Evolutionary conservation across 2,329 filamentous ascomycete species (phyloP).

Genomic region (Curvularia sp.): DNA sequence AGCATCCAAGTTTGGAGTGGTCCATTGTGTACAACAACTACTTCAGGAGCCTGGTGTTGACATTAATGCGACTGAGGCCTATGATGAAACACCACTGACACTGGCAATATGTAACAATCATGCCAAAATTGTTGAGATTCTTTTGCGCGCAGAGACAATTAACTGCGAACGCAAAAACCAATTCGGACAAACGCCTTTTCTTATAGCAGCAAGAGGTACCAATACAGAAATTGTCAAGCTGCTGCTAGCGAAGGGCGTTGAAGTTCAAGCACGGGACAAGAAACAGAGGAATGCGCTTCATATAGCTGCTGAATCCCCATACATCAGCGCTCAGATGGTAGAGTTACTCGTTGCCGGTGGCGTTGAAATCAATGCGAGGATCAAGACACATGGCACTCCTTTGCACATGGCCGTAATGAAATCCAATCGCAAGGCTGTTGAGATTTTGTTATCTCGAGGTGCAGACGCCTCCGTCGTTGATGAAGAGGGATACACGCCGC

Average conservation of each 20-base stretch:
- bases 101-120: background rate
- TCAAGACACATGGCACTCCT: background rate
- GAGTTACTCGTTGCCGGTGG: background rate
- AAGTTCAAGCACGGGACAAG: background rate
- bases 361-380: background rate
- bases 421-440: background rate
- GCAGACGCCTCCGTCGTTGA: background rate
- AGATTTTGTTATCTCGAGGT: background rate
- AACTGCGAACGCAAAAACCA: background rate
- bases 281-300: background rate
- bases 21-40: background rate
- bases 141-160: background rate
- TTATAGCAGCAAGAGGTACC: background rate
- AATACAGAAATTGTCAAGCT: background rate
- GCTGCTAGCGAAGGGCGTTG: background rate
- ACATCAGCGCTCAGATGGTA: background rate
- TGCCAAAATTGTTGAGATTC: background rate
- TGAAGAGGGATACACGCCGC: background rate
- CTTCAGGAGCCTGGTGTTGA: background rate
- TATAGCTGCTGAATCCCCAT: background rate
- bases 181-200: background rate
- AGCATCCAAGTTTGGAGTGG: background rate
- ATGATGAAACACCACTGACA: background rate
- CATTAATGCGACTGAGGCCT: background rate
- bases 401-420: background rate